Percentiles rank a stretch among this genome's conserved stretches.
Evolutionary conservation across 768 basidiomycete species (phyloP).

Genomic region (Boletus rufocinnamomeus): DNA sequence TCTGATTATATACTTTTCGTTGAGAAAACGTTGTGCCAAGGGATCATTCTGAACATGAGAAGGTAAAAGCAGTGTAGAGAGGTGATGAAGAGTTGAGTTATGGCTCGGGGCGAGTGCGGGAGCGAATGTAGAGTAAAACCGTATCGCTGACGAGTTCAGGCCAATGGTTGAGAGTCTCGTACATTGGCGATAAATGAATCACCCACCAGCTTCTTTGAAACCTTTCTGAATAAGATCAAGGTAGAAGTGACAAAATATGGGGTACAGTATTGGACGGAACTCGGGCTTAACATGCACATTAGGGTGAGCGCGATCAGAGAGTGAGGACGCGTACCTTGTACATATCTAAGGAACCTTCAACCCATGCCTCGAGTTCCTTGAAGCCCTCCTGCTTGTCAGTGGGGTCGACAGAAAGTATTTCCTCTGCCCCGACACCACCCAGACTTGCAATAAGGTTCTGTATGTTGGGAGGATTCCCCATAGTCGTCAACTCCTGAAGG

Average conservation of each 20-base stretch:
- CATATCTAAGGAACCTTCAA: constrained; percentile 89
- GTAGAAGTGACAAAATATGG: constrained; percentile 97
- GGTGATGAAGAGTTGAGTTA: constrained; percentile 66
- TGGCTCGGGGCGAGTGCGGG: constrained; percentile 66
- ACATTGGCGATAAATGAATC: not conserved
- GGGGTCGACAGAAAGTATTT: constrained; percentile 77
- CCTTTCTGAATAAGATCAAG: constrained; percentile 90
- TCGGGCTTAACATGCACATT: constrained; percentile 65
- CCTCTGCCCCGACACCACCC: constrained; percentile 78
- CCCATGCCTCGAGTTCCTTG: constrained; percentile 84
- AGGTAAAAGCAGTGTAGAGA: constrained; percentile 79
- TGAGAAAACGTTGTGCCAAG: constrained; percentile 79
- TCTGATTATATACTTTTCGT: constrained; percentile 86
- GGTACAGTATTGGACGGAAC: constrained; percentile 90
- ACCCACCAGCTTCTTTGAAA: constrained; percentile 85
- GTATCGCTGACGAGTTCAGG: constrained; percentile 52
- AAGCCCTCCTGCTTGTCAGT: constrained; percentile 87
- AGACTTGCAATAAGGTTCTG: constrained; percentile 78
- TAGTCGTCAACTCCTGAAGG: constrained; percentile 64
- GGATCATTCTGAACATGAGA: constrained; percentile 84
- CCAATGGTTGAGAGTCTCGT: constrained; percentile 9
- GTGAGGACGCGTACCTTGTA: constrained; percentile 60
- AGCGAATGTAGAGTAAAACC: constrained; percentile 75
- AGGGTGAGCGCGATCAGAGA: constrained; percentile 4
- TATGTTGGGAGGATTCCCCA: constrained; percentile 71